Base-by-base conservation (phyloP, 1,139 yeast species). In the Yamadazyma trypodendri region DNA sequence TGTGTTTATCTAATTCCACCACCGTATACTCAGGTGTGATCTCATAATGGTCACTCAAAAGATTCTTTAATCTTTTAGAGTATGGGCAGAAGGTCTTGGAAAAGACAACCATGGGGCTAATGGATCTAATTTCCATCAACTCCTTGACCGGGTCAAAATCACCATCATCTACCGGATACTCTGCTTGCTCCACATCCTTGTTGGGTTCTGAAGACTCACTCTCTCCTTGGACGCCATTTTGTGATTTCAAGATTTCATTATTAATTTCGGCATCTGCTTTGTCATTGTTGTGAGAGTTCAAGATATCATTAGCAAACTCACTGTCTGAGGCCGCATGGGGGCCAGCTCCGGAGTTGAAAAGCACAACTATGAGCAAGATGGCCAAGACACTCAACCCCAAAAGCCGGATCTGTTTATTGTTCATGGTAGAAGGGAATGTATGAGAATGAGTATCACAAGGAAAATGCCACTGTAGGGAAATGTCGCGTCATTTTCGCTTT, bases 1-100 rank as follows among this genome's bases (percentile, higher is more conserved):
- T 72, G 57, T 89, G 95, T 53, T 69, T 72, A 61, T 92, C 97
- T 39, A 92, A 72, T 56, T 92, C 97, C 20, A 90, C 88, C 34
- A 86, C 73, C 10, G 70, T 57, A 4, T 88, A 90, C 29, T 68
- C 65, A 2, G 97, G 98, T 1, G 75, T 70, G 42, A 92, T 78
- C 40, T 75, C 73, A 61, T 87, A 89, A 48, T 79, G 76, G 18
- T 75, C 77, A 18, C 62, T 60, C 36, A 92, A 68, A 32, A 89
- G 65, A 24, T 74, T 70, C 65, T 90, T 92, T 50, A 89, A 74
- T 36, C 67, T 70, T 54, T 75, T 77, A 18, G 95, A 85, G 59
- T 69, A 87, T 25, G 96, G 96, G 58, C 92, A 84, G 52, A 65
- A 72, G 0, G 84, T 72, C 56, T 84, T 84, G 41, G 88, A 79